Percentiles rank a stretch among this genome's conserved stretches.
Conservation (phyloP, 2,329 filamentous ascomycete genomes). For the Epichloe sp. region DNA sequence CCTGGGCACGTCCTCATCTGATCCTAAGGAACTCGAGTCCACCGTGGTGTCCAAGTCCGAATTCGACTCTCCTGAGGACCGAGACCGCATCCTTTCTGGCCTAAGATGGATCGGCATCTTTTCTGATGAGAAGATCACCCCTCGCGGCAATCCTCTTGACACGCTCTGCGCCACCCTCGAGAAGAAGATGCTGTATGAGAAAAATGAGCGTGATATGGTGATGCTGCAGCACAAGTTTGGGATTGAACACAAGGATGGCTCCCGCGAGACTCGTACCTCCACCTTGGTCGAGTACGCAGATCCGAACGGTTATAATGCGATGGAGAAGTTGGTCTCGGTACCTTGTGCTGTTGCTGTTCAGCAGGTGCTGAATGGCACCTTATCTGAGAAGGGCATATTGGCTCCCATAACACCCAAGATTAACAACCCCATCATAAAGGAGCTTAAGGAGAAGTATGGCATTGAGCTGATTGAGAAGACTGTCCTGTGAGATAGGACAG, state of each 20-base stretch:
- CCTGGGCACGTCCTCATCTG: conserved; percentile 52
- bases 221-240: conserved; percentile 72
- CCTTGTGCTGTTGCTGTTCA: conserved; percentile 54
- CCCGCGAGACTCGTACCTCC: conserved; percentile 61
- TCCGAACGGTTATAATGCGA: conserved; percentile 57
- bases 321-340: conserved; percentile 72
- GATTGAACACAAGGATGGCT: conserved; percentile 65
- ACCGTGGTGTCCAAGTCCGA: conserved; percentile 64
- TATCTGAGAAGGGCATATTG: conserved; percentile 59
- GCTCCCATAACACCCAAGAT: conserved; percentile 65
- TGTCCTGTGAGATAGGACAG: conserved; percentile 18
- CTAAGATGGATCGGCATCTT: conserved; percentile 61
- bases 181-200: conserved; percentile 79
- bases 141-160: conserved; percentile 70
- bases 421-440: conserved; percentile 60
- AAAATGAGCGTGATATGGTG: conserved; percentile 74
- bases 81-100: conserved; percentile 55
- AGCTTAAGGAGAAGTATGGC: conserved; percentile 64
- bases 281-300: conserved; percentile 76
- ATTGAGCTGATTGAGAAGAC: conserved; percentile 62
- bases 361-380: conserved; percentile 63
- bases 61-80: conserved; percentile 56
- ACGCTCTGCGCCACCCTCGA: conserved; percentile 83
- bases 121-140: conserved; percentile 39
- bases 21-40: conserved; percentile 55